Base-by-base conservation (phyloP, 2,329 filamentous ascomycete genomes). In the Fusarium proliferatum region DNA sequence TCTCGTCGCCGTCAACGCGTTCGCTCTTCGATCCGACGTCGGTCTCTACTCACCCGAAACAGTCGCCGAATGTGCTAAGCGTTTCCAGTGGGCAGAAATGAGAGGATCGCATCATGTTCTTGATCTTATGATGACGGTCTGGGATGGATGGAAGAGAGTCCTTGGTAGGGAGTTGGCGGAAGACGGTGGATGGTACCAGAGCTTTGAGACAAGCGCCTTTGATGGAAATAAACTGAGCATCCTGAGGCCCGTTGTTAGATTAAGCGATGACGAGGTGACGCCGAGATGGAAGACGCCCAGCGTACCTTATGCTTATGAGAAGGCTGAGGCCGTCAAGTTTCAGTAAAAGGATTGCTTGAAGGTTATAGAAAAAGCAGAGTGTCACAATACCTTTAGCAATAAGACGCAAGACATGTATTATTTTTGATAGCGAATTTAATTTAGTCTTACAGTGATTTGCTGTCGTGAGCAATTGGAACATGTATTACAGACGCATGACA, bases 21-120 rank as follows among this genome's bases (percentile, higher is more conserved):
- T 45, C n/a, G 65, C 67, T 3, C 45, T 69, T 10, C 66, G 58
- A 5, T 5, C 65, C 1, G 65, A 64, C 3, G 30, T 69, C 8
- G 67, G 67, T 0, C 51, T 69, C 1, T 69, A 69, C 34, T 69
- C 58, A 2, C 58, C 58, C 2, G 23, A 64, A 13, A 69, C 65
- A 9, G 65, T 69, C 2, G 45, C 65, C 0, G 41, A 69, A 4
- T 64, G 65, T 13, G 45, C 45, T 1, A 21, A 38, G 19, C 51
- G 59, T 0, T 69, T 69, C 21, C 49, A 81, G 21, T 69, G 65
- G 67, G 51, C 58, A 0, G 67, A 69, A 9, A 69, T 69, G 67
- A 55, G 67, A 26, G 67, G 67, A 6, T 69, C 65, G 0, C 65
- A 69, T 15, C 66, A 69, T 12, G 67, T 69, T 4, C 67, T 69